A percentile compares a stretch with the other conserved stretches of the same genome.
These are phyloP conservation scores for Candida chilensis DNA, from an alignment of 805 yeast genomes.

Conservation along the genomic window DNA sequence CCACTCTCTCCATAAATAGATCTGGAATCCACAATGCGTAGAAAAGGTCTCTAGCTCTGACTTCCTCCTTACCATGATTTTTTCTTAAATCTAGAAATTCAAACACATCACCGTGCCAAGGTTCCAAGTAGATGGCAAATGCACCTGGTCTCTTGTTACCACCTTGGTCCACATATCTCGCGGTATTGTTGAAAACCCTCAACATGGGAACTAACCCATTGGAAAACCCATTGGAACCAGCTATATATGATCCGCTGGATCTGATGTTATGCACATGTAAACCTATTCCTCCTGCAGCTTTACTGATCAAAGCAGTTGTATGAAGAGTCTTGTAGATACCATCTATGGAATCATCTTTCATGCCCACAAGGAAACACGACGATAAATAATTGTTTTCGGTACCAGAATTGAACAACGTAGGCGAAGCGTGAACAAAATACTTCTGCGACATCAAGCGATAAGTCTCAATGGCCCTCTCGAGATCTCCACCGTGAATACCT, in stretches of 20 bases:
- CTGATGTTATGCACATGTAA: slow-evolving; percentile 53
- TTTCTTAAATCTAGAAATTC: slow-evolving; percentile 52
- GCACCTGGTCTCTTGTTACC: slow-evolving; percentile 63
- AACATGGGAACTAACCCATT: slow-evolving; percentile 58
- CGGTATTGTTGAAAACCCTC: slow-evolving; percentile 54
- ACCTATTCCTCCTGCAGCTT: slow-evolving; percentile 59
- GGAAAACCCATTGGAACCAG: slow-evolving; percentile 56
- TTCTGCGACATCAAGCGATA: slow-evolving; percentile 52
- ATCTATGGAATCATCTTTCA: slow-evolving; percentile 56
- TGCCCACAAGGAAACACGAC: slow-evolving; percentile 54
- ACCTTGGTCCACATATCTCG: slow-evolving; percentile 58
- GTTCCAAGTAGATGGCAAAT: slow-evolving; percentile 50
- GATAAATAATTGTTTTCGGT: slow-evolving; percentile 54
- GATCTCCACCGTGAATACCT: slow-evolving; percentile 50
- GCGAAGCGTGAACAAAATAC: slow-evolving; percentile 54
- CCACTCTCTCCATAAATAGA: slow-evolving; percentile 53
- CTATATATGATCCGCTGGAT: slow-evolving; percentile 50
- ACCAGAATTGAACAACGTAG: slow-evolving; percentile 55
- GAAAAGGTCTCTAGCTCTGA: slow-evolving; percentile 54
- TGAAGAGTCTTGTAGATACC: slow-evolving; percentile 55
- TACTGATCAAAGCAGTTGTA: slow-evolving; percentile 53
- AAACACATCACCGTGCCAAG: slow-evolving; percentile 56
- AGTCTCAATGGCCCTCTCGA: slow-evolving; percentile 42
- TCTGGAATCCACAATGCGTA: slow-evolving; percentile 60
- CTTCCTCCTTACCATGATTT: slow-evolving; percentile 58